These are phyloP conservation scores for Lizonia empirigonia DNA, from an alignment of 2,329 filamentous ascomycete species.

Conservation along the genomic window DNA sequence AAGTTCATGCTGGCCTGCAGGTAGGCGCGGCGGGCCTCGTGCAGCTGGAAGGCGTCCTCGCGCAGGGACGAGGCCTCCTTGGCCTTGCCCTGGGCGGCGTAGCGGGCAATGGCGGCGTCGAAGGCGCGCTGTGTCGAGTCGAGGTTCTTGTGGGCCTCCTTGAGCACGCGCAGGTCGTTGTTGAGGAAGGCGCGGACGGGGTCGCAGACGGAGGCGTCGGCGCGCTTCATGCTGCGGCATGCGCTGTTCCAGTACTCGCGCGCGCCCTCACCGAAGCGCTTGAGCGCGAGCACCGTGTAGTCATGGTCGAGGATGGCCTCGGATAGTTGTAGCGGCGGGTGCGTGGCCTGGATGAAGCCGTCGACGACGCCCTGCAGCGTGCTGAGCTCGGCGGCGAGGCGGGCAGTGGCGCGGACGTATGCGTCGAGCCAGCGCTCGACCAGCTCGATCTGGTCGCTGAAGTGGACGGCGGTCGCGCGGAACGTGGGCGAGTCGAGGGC, in stretches of 20 bases:
- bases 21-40: constrained; percentile 89
- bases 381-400: constrained; percentile 68
- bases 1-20: constrained; percentile 93
- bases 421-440: constrained; percentile 90
- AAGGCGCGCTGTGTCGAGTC: constrained; percentile 84
- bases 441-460: constrained; percentile 86
- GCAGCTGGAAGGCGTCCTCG: constrained; percentile 94
- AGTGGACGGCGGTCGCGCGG: constrained; percentile 83
- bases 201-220: constrained; percentile 78
- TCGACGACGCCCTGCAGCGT: constrained; percentile 81
- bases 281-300: constrained; percentile 87
- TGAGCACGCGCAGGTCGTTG: constrained; percentile 82
- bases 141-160: constrained; percentile 76
- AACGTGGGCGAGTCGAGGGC: constrained; percentile 96
- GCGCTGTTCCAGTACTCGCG: constrained; percentile 86
- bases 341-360: constrained; percentile 73
- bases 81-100: constrained; percentile 83
- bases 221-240: constrained; percentile 73
- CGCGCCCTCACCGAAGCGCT: constrained; percentile 81
- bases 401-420: constrained; percentile 67
- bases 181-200: constrained; percentile 79
- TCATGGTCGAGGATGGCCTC: constrained; percentile 93
- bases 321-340: constrained; percentile 74
- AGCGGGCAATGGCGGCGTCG: constrained; percentile 80
- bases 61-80: constrained; percentile 91